Base-by-base conservation (phyloP, 148 eudicot species). In the Spergularia marina region DNA sequence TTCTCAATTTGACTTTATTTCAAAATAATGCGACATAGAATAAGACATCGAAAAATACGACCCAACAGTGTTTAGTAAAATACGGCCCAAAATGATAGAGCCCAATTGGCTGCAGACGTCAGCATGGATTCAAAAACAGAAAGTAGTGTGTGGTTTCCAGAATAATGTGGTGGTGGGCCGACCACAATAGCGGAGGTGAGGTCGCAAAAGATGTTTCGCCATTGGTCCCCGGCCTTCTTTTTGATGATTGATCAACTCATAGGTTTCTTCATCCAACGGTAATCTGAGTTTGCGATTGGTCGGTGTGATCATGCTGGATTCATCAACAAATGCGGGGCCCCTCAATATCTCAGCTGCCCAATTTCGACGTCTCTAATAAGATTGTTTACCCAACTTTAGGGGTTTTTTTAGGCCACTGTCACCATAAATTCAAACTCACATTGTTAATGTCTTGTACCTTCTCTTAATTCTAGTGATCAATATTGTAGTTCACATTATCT, bases 191-290 rank as follows among this genome's bases (percentile, higher is more conserved):
- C 12, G 12, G 9, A 7, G 53, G 47, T 72, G 73, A 25, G 59
- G 54, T 53, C 68, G 63, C 59, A 73, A 60, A 60, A 8, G 74
- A 53, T 79, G 25, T 69, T 68, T 49, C 20, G 44, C 30, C 49
- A 68, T 51, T 73, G 73, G 73, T 57, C 77, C 77, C 70, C 56
- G 25, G 15, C 4, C 40, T 21, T 20, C 10, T 7, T 44, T 73
- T 9, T 41, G 77, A 79, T 68, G 56, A 74, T 79, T 68, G 56
- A 74, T 79, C 68, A 53, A 30, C 16, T 53, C 17, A 30, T 39
- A 74, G 21, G 10, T 74, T 75, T 69, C 74, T 51, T 80, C 71
- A 80, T 80, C 71, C 11, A n/a, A 80, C 61, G 65, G 64, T 30
- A 63, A 69, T 3, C 3, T 10, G 18, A 2, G 34, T 23, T 17